These are phyloP conservation scores for Pseudogymnoascus sp. DNA, from an alignment of 2,329 filamentous ascomycete genomes.

Conservation along the genomic window DNA sequence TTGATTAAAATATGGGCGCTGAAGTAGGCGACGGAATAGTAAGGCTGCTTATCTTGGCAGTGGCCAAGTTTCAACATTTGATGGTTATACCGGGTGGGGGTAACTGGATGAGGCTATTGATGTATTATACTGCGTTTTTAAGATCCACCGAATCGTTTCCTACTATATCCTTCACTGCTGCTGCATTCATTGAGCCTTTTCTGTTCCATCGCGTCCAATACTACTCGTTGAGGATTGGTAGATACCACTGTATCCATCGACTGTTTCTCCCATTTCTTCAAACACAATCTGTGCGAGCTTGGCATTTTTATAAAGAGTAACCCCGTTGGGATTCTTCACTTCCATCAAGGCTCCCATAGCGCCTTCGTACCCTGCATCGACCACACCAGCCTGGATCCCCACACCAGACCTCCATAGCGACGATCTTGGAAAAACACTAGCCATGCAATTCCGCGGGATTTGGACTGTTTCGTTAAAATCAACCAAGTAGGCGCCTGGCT, in stretches of 20 bases:
- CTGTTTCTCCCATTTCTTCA: slow-evolving; percentile 30
- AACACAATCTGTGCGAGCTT: slow-evolving; percentile 36
- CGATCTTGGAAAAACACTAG: slow-evolving; percentile 31
- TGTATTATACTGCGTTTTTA: background rate
- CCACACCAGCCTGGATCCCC: slow-evolving; percentile 31
- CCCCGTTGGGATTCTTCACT: slow-evolving; percentile 28
- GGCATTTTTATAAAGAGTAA: slow-evolving; percentile 30
- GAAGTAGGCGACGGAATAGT: background rate
- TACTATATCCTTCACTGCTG: no score
- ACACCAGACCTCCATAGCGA: slow-evolving; percentile 36
- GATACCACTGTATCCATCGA: slow-evolving; percentile 29
- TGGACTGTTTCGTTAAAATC: slow-evolving; percentile 36
- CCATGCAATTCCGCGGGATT: slow-evolving; percentile 35
- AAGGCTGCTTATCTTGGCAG: background rate
- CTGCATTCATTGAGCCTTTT: background rate
- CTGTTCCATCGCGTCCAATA: background rate
- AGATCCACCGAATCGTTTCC: background rate
- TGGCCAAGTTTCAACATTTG: background rate
- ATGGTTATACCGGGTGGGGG: background rate
- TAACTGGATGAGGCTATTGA: background rate
- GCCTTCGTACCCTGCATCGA: slow-evolving; percentile 37
- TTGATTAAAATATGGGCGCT: background rate
- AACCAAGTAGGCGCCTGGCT: slow-evolving; percentile 31
- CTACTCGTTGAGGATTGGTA: slow-evolving; percentile 4
- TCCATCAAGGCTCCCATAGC: slow-evolving; percentile 26